Evolutionary conservation across 2,329 filamentous ascomycete genomes (phyloP).

Genomic region (Venturia oleaginea): DNA sequence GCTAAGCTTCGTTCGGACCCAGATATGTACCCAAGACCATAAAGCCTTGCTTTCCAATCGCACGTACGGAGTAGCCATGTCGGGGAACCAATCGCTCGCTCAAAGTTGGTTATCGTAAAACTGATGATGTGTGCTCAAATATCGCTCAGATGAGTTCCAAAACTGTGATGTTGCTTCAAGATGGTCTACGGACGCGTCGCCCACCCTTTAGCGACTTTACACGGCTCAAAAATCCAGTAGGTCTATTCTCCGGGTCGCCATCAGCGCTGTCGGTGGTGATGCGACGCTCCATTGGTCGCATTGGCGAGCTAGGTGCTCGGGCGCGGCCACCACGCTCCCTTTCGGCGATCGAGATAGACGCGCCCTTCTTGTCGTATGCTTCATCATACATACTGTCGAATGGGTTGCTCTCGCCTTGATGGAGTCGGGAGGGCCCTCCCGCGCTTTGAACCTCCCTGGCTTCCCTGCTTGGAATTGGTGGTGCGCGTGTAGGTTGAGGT

Average conservation of each 20-base stretch:
- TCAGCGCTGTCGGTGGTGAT: conserved; percentile 37
- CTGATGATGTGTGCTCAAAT: neutral
- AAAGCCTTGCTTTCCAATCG: conserved; percentile 1
- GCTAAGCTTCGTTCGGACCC: neutral
- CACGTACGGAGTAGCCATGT: neutral
- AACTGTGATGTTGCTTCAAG: conserved; percentile 4
- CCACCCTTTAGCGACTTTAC: conserved; percentile 77
- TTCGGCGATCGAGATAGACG: conserved; percentile 24
- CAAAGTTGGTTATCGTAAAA: neutral
- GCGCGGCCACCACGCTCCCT: conserved; percentile 18
- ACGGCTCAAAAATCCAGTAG: conserved; percentile 57
- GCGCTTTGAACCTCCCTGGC: conserved; percentile 8
- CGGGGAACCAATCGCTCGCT: neutral
- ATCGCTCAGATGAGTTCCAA: neutral
- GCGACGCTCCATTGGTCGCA: conserved; percentile 53
- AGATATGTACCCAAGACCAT: conserved; percentile 6
- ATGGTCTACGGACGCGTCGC: conserved; percentile 33
- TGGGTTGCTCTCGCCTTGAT: conserved; percentile 8
- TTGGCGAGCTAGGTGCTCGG: conserved; percentile 50
- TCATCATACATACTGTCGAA: conserved; percentile 75
- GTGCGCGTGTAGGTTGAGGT: neutral
- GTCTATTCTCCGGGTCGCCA: conserved; percentile 24
- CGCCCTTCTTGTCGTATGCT: conserved; percentile 56
- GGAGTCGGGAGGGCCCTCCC: conserved; percentile 10
- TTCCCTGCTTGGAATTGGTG: conserved; percentile 7